A percentile compares a stretch with the other conserved stretches of the same genome.
phyloP scores from a whole-genome alignment of 768 basidiomycete genomes.

The Boletus edulis region DNA sequence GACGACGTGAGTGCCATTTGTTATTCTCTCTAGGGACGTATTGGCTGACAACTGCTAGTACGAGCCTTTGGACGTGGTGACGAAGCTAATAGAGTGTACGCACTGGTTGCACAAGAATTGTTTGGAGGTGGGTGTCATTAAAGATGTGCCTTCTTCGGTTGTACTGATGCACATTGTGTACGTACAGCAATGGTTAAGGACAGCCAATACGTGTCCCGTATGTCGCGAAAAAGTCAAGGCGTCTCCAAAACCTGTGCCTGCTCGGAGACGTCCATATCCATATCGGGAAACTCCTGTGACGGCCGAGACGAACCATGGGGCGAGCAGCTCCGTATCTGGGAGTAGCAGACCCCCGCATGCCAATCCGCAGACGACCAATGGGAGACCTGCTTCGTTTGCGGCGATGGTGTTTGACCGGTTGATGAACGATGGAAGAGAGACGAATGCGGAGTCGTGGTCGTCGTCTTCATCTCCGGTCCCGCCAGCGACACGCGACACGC shows the following conservation, averaged over 20 bases:
- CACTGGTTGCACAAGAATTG: conserved; percentile 84
- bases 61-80: conserved; percentile 53
- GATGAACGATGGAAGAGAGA: conserved; percentile 16
- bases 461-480: neutral
- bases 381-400: conserved; percentile 16
- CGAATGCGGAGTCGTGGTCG: conserved; percentile 3
- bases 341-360: conserved; percentile 8
- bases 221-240: conserved; percentile 61
- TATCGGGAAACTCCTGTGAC: neutral
- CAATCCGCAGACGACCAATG: conserved; percentile 7
- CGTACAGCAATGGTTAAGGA: conserved; percentile 73
- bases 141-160: neutral
- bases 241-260: conserved; percentile 21
- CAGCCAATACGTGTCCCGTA: conserved; percentile 76
- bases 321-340: neutral
- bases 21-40: neutral
- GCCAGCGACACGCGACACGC: conserved; percentile 3
- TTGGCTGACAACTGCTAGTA: conserved; percentile 47
- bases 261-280: conserved; percentile 16
- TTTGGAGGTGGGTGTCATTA: conserved; percentile 52
- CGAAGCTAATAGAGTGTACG: conserved; percentile 65
- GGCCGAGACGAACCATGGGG: conserved; percentile 11
- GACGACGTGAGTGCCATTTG: conserved; percentile 63
- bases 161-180: conserved; percentile 1
- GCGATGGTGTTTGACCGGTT: conserved; percentile 21